Evolutionary conservation across 495 filamentous ascomycete genomes (phyloP).

Genomic region (Penicillium atrosanguineum): DNA sequence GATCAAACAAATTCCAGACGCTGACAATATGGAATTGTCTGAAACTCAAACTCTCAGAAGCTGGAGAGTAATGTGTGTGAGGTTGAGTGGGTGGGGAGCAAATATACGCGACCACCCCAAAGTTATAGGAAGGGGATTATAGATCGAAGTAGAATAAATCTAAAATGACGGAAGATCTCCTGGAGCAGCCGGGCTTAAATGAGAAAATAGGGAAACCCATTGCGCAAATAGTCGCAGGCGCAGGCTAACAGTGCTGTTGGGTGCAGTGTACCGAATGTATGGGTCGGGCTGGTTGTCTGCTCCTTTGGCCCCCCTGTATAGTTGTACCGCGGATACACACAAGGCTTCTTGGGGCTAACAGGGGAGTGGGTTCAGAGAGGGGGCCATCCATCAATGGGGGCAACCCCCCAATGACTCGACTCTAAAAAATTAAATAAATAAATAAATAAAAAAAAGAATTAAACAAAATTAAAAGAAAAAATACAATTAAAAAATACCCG

Average conservation of each 20-base stretch:
- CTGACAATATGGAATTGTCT: background rate
- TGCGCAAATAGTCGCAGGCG: slow-evolving; percentile 13
- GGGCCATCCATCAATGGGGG: background rate
- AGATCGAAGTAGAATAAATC: slow-evolving; percentile 19
- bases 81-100: slow-evolving; percentile 2
- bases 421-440: too few relatives aligned
- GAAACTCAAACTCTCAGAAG: background rate
- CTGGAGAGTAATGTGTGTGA: background rate
- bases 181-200: slow-evolving; percentile 26
- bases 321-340: slow-evolving; percentile 30
- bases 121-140: slow-evolving; percentile 19
- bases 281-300: slow-evolving; percentile 21
- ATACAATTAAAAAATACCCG: background rate
- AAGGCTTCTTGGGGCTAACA: slow-evolving; percentile 20
- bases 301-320: slow-evolving; percentile 26
- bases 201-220: slow-evolving; percentile 11
- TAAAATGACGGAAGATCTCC: slow-evolving; percentile 15
- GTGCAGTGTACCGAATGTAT: slow-evolving; percentile 21
- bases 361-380: slow-evolving; percentile 6
- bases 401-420: background rate
- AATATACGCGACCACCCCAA: slow-evolving; percentile 12
- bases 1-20: background rate
- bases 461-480: too few relatives aligned
- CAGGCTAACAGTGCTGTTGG: slow-evolving; percentile 23
- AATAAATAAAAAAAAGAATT: too few relatives aligned